Evolutionary conservation across 495 filamentous ascomycete species (phyloP), one percentile per base, ranked within the genome.

Genomic region (Neurospora sp.): DNA sequence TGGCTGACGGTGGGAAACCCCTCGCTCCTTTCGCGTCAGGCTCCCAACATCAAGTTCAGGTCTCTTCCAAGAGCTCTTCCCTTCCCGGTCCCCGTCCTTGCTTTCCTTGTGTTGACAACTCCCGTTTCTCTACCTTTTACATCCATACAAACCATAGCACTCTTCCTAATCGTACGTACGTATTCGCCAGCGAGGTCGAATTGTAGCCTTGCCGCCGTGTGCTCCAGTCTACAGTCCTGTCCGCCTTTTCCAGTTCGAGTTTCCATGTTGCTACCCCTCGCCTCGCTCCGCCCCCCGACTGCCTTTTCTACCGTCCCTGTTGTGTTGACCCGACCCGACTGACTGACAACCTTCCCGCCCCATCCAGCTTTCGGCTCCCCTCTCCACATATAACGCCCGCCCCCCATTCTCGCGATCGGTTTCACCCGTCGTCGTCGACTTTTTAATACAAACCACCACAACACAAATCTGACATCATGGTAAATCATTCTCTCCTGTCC

Each of bases 381-480:
- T 66, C 53, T 61, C 53, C 53, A 66, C 53, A 66, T 66, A 66
- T 66, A 66, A 66, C 53, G 53, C 53, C 27, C 27, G 27, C 53
- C 53, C 53, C 53, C 53, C 53, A 66, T 66, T 66, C 53, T 66
- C 53, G 27, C 53, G 53, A 66, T 66, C 53, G 53, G 27, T 66
- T 66, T 66, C 53, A 66, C 53, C 53, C 53, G 27, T 66, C 14
- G 53, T 66, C 53, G 53, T 66, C 53, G 53, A 66, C 53, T 66
- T 66, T 35, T 66, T 31, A 12, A 61, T 31, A 16, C 53, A 66
- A 66, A 18, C 53, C 53, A 66, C 53, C 53, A 8, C 53, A 66
- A 35, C 53, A 68, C 70, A 59, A 40, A 53, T 70, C 41, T 20
- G 42, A 40, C 73, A 74, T 40, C 61, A 77, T 77, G 75, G 75